Base-by-base conservation (phyloP, 2,329 filamentous ascomycete species). In the Paracorniculantispora psalliotae region DNA sequence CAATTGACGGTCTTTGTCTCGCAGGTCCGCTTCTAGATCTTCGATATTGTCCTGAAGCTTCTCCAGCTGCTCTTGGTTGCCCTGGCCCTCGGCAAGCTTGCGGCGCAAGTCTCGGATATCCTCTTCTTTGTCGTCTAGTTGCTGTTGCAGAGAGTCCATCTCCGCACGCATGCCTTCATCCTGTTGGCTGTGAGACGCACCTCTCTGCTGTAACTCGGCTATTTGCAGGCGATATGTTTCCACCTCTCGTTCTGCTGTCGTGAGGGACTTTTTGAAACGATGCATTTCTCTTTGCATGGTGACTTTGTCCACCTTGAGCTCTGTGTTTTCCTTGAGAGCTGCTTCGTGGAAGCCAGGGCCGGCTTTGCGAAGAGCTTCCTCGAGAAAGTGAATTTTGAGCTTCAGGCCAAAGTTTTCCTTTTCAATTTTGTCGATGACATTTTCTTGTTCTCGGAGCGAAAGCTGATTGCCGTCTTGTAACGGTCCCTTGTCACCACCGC, bases 361-460 rank as follows among this genome's bases (percentile, higher is more conserved):
- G 57, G 89, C 85, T 71, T 96, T 96, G 56, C 88, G 85, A 52
- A 99, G 76, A 15, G 91, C 90, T 66, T 97, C 91, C 72, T 99
- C 92, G 59, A 99, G 81, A 71, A 96, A 99, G 73, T 97, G 92
- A 56, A 97, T 96, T 73, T 96, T 97, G 66, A 97, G 82, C 74
- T 97, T 97, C 57, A 99, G 80, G 25, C 91, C 91, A 70, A 97
- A 99, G 70, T 99, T 99, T 70, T 97, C 94, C 77, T 99, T 99
- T 70, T 97, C 92, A 67, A 99, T 93, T 69, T 90, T 90, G 75
- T 97, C 91, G 66, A 99, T 93, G 65, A 94, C 89, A 66, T 91
- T 92, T 74, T 97, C 94, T 73, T 99, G 94, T 70, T 99, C 94
- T 62, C 92, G 87, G 60, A 99, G 75, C 1, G 94, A 96, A 66